These are phyloP conservation scores for Neurospora sp. DNA, from an alignment of 495 filamentous ascomycete genomes.

Conservation along the genomic window DNA sequence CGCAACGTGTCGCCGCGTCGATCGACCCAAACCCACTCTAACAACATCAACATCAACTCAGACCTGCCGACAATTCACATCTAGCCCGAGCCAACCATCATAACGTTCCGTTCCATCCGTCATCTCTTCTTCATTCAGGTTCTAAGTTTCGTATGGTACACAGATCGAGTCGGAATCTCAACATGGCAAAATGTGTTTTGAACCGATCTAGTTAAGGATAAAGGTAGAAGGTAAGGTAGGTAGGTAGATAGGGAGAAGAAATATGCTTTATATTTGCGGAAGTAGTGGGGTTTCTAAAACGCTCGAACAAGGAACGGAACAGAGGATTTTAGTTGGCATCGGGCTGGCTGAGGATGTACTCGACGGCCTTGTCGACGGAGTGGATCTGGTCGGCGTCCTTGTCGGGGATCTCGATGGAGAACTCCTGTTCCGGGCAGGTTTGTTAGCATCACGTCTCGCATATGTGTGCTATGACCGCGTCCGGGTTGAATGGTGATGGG, in stretches of 20 bases:
- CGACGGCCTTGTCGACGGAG: conserved; percentile 91
- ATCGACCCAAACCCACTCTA: too few relatives aligned
- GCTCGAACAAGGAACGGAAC: neutral
- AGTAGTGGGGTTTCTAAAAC: neutral
- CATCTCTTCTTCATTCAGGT: neutral
- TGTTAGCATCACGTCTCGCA: conserved; percentile 9
- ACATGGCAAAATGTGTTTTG: neutral
- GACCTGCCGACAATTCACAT: neutral
- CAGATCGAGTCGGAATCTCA: neutral
- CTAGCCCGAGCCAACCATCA: neutral
- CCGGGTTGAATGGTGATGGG: neutral
- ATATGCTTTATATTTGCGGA: neutral
- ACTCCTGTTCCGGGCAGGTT: conserved; percentile 56
- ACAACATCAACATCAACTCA: neutral
- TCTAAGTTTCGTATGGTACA: neutral
- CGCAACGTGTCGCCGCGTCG: too few relatives aligned
- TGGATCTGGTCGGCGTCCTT: conserved; percentile 96
- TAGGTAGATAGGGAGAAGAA: neutral
- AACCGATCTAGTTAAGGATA: neutral
- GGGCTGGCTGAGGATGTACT: conserved; percentile 91
- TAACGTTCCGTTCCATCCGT: neutral
- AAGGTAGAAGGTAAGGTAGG: neutral
- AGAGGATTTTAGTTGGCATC: conserved; percentile 49
- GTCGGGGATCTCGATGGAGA: conserved; percentile 99
- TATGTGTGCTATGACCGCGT: neutral